These are phyloP conservation scores for Colletotrichum sp. DNA, from an alignment of 2,329 filamentous ascomycete species.

Conservation along the genomic window DNA sequence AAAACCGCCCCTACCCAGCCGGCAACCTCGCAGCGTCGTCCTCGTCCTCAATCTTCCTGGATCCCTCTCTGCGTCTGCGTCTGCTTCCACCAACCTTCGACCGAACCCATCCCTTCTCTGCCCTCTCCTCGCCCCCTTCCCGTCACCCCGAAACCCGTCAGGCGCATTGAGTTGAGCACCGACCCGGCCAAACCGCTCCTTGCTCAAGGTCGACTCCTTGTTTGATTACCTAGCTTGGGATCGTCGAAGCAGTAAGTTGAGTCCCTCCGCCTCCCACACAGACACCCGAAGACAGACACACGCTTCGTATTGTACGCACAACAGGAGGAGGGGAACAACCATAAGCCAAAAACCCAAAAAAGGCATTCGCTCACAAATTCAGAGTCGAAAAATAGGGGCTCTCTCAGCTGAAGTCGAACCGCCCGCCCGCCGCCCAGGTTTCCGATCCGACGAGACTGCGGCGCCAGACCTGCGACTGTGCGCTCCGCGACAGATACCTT, in stretches of 20 bases:
- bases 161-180: slow-evolving; percentile 22
- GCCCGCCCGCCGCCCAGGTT: not conserved
- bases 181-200: slow-evolving; percentile 11
- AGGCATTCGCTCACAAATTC: not conserved
- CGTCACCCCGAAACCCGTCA: slow-evolving; percentile 18
- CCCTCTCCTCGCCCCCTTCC: slow-evolving; percentile 6
- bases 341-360: not conserved
- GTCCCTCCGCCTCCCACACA: not conserved
- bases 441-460: slow-evolving; percentile 6
- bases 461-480: slow-evolving; percentile 5
- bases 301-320: not conserved
- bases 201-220: slow-evolving; percentile 6
- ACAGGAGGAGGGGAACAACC: not conserved
- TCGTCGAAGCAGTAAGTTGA: not conserved
- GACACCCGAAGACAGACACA: not conserved
- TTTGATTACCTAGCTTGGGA: not conserved
- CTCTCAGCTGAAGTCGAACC: slow-evolving; percentile 11
- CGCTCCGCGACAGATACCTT: not conserved
- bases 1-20: slow-evolving; percentile 12
- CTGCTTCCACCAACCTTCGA: slow-evolving; percentile 2
- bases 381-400: slow-evolving; percentile 1
- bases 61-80: not conserved
- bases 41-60: slow-evolving; percentile 7
- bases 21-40: not conserved
- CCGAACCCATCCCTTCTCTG: slow-evolving; percentile 14